Evolutionary conservation across 441 rosid species (phyloP), one percentile per base, ranked within the genome.

Genomic region (Erysimum pusillum): DNA sequence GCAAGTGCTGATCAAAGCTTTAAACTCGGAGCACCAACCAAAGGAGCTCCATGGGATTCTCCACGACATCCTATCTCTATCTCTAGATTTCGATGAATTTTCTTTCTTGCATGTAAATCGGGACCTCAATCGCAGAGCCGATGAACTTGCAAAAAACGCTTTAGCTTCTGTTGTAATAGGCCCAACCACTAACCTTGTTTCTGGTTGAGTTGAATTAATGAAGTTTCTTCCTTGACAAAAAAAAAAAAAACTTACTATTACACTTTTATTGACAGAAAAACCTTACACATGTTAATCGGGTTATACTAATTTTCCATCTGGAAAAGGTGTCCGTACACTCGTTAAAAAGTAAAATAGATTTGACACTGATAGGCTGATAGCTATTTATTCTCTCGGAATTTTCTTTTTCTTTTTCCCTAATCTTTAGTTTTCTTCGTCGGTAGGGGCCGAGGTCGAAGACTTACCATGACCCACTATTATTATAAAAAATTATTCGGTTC

Each of bases 401-500:
- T 73, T 45, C 76, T 39, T 66, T 59, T 66, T 64, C 28, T 11
- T 57, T 71, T 38, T 28, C 28, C 8, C 5, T 54, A 15, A 34
- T 15, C 60, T 48, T 70, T 62, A 20, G 0, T 44, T 70, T 71
- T 56, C 67, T 28, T 57, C 69, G 66, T 72, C 1, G 25, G 77
- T 67, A 60, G 57, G 77, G 81, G 73, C 68, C 74, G 17, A 52
- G 17, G 32, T 53, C 59, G 44, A 72, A 13, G 77, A 78, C 74
- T 78, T 52, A 52, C 74, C 77, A 35, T 42, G 68, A 60, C 69
- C 36, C 73, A 20, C 51, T 32, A 20, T 38, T 66, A 25, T 25
- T n/a, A n/a, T n/a, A n/a, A n/a, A n/a, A n/a, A n/a, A 22, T 38
- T 61, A 78, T 73, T 73, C 78, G 78, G 65, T 61, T 73, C 65